Percentiles rank a stretch among this genome's conserved stretches.
Conservation (phyloP, 1,139 yeast species). For the Debaryomyces fabryi region DNA sequence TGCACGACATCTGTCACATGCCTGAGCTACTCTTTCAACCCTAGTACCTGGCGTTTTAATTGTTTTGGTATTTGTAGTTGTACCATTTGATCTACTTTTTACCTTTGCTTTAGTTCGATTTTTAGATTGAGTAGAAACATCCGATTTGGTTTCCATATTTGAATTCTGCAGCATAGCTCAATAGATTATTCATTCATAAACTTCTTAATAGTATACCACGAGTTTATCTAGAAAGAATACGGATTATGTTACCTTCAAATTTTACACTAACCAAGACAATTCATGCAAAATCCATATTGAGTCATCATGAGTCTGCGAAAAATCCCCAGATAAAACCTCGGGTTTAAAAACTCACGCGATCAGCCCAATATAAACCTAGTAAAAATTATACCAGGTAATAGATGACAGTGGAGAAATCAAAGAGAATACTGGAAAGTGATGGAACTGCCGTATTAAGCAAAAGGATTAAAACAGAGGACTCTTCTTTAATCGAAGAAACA, state of each 20-base stretch:
- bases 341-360: slow-evolving; percentile 5
- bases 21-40: slow-evolving; percentile 70
- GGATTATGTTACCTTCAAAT: neutral
- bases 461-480: neutral
- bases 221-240: neutral
- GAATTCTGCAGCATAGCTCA: neutral
- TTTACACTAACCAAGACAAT: neutral
- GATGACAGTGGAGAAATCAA: neutral
- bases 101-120: slow-evolving; percentile 8
- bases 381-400: neutral
- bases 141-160: neutral
- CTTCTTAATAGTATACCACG: neutral
- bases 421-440: neutral
- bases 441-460: neutral
- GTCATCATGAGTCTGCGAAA: slow-evolving; percentile 5
- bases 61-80: slow-evolving; percentile 46
- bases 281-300: slow-evolving; percentile 4
- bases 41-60: slow-evolving; percentile 65
- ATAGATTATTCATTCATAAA: neutral
- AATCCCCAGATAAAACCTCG: slow-evolving; percentile 7
- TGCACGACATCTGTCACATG: slow-evolving; percentile 84
- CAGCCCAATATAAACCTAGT: neutral
- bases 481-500: neutral
- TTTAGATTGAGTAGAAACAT: neutral
- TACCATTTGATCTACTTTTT: slow-evolving; percentile 17